Percentiles rank a stretch among this genome's conserved stretches.
Conservation (phyloP, 306 rosid species). For the Quercus parvula region DNA sequence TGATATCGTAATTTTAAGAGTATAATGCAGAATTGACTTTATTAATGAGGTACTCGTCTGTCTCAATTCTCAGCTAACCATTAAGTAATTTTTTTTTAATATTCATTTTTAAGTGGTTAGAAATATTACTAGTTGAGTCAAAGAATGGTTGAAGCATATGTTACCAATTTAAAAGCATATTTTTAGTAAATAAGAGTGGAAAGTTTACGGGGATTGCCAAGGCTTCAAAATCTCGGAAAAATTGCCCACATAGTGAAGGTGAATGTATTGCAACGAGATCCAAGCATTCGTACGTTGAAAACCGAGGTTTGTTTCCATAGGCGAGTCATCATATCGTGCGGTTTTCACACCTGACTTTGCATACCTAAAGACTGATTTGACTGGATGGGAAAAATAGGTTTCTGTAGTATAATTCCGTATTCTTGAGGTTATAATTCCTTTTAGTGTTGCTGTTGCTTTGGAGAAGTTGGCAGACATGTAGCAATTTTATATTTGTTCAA, state of each 20-base stretch:
- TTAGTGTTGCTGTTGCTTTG: neutral
- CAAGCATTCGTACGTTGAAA: conserved; percentile 36
- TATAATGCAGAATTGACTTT: neutral
- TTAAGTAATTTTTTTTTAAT: neutral
- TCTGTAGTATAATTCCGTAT: neutral
- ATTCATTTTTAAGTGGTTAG: neutral
- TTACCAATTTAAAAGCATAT: neutral
- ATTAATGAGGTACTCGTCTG: neutral
- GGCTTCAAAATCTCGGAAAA: conserved; percentile 60
- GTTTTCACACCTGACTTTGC: neutral
- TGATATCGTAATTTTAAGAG: neutral
- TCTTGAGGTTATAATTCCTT: neutral
- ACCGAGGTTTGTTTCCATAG: conserved; percentile 83
- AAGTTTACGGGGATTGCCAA: conserved; percentile 42
- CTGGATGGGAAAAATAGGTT: neutral
- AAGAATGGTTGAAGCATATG: neutral
- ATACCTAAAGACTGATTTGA: neutral
- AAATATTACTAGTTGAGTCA: neutral
- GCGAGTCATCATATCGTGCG: conserved; percentile 35
- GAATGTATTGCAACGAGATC: conserved; percentile 45
- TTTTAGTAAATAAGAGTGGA: neutral
- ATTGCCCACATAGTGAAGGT: conserved; percentile 59
- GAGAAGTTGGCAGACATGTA: neutral
- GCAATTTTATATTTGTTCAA: neutral
- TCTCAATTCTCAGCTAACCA: neutral